Conservation (phyloP, 2,329 filamentous ascomycete genomes). For the Chrysoporthe puriensis region DNA sequence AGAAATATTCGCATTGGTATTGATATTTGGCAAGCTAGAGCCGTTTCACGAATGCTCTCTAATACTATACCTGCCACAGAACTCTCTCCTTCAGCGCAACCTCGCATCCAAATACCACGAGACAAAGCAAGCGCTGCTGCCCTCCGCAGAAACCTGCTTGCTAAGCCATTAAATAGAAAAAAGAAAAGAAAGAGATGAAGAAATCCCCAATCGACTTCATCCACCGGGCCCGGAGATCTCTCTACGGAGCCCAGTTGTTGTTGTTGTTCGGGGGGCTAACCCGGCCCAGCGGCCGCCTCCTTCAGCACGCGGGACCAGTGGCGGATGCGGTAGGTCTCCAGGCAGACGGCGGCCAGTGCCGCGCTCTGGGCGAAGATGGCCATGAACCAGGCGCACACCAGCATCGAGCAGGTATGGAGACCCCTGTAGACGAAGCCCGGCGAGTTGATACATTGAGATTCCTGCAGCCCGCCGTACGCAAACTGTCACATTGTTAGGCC, state of each 20-base stretch:
- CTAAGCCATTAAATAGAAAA: too few relatives aligned
- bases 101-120: background rate
- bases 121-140: background rate
- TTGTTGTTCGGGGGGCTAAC: too few relatives aligned
- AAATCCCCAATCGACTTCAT: too few relatives aligned
- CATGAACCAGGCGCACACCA: background rate
- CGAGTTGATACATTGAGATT: background rate
- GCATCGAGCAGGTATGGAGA: background rate
- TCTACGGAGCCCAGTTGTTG: too few relatives aligned
- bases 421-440: background rate
- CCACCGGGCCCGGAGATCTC: too few relatives aligned
- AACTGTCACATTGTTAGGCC: background rate
- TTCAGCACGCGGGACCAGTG: background rate
- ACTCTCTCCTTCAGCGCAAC: background rate
- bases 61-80: background rate
- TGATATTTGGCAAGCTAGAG: background rate
- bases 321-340: background rate
- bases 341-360: background rate
- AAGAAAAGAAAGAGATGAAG: too few relatives aligned
- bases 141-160: background rate
- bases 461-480: background rate
- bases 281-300: too few relatives aligned
- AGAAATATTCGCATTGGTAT: background rate
- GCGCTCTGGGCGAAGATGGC: background rate
- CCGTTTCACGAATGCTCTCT: background rate